These are phyloP conservation scores for Inga oerstediana DNA, from an alignment of 306 rosid species.

Conservation along the genomic window DNA sequence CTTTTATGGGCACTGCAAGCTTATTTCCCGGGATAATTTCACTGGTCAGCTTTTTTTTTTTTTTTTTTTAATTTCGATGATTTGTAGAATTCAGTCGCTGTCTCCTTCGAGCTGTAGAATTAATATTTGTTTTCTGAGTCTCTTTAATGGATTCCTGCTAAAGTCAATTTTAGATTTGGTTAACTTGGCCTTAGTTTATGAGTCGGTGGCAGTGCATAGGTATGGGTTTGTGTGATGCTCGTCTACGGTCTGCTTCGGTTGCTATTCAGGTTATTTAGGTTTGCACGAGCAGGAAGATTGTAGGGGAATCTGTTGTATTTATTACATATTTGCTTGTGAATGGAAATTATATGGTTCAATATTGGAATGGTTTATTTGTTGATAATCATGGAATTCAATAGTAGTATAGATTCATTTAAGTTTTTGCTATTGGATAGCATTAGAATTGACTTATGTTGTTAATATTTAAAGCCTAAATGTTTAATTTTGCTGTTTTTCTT, in stretches of 20 bases:
- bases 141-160: background rate
- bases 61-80: conserved; percentile 4
- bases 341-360: background rate
- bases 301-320: background rate
- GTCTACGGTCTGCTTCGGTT: background rate
- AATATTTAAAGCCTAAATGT: background rate
- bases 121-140: background rate
- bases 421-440: background rate
- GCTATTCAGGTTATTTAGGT: background rate
- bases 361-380: background rate
- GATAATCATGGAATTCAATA: background rate
- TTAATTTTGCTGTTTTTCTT: conserved; percentile 26
- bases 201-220: background rate
- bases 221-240: background rate
- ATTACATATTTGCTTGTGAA: background rate
- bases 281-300: background rate
- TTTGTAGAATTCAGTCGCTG: background rate
- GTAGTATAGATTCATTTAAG: too few species aligned
- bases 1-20: conserved; percentile 59
- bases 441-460: background rate
- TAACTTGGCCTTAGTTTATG: background rate
- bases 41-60: conserved; percentile 43
- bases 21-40: conserved; percentile 54
- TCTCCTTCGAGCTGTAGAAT: background rate
- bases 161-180: background rate